These are phyloP conservation scores for Neonectria magnoliae DNA, from an alignment of 2,329 filamentous ascomycete genomes.

Conservation along the genomic window DNA sequence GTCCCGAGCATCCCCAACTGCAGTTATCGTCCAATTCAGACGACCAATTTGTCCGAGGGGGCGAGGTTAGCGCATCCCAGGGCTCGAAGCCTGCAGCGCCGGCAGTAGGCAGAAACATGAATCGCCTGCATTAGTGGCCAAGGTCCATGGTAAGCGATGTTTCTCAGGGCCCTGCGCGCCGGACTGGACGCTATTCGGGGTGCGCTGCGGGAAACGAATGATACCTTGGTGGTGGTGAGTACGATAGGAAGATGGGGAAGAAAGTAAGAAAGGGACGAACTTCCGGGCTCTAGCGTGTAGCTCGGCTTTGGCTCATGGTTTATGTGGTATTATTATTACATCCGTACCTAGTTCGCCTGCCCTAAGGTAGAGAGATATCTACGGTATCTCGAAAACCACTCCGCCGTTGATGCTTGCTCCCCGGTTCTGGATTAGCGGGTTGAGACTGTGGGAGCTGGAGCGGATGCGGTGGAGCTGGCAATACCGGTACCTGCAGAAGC, in stretches of 20 bases:
- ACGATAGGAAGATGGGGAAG: not conserved
- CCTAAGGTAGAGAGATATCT: not conserved
- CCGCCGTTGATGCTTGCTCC: not conserved
- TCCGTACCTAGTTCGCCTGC: not conserved
- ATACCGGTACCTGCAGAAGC: conserved; percentile 26
- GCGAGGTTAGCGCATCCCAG: conserved; percentile 7
- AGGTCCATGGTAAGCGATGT: conserved; percentile 3
- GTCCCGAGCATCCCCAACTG: not conserved
- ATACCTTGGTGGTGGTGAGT: conserved; percentile 18
- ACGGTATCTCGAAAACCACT: not conserved
- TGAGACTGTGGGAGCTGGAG: conserved; percentile 17
- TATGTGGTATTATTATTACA: too few species aligned
- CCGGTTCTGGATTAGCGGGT: conserved; percentile 22
- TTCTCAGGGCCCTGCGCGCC: conserved; percentile 1
- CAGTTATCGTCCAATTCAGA: not conserved
- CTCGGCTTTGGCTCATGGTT: too few species aligned
- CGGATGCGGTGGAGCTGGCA: conserved; percentile 17
- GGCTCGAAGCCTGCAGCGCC: not conserved
- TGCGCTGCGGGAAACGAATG: conserved; percentile 15
- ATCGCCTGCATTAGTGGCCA: conserved; percentile 7
- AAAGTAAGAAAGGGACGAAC: not conserved
- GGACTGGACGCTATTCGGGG: conserved; percentile 1
- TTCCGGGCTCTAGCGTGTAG: not conserved
- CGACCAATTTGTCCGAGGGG: conserved; percentile 17
- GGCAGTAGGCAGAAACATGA: conserved; percentile 7